Evolutionary conservation across 257 asterid genomes (phyloP).

Genomic region (Osmanthus fragrans): DNA sequence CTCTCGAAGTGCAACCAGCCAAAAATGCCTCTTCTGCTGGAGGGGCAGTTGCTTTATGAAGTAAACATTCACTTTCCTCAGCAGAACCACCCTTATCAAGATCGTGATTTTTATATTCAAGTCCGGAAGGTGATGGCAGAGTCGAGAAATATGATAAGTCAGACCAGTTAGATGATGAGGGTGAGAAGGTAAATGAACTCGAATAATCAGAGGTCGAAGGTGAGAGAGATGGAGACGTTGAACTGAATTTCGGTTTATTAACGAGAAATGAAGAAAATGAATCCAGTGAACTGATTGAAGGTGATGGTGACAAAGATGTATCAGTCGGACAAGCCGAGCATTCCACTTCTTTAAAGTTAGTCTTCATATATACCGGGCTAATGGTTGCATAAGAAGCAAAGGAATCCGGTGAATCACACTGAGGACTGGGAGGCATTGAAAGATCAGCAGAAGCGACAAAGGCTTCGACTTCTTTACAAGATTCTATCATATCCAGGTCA

Average conservation of each 20-base stretch:
- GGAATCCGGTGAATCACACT: conserved; percentile 45
- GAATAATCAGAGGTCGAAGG: conserved; percentile 81
- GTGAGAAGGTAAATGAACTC: conserved; percentile 80
- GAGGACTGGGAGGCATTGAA: conserved; percentile 43
- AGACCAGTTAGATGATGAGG: conserved; percentile 88
- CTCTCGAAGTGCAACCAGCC: conserved; percentile 27
- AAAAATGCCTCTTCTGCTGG: conserved; percentile 35
- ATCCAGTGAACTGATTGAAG: conserved; percentile 60
- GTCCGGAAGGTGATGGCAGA: conserved; percentile 60
- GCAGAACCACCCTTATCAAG: conserved; percentile 29
- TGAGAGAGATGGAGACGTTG: conserved; percentile 70
- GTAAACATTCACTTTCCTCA: conserved; percentile 36
- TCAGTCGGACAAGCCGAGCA: conserved; percentile 31
- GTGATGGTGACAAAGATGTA: conserved; percentile 43
- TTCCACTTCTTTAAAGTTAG: conserved; percentile 36
- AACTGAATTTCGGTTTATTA: conserved; percentile 46
- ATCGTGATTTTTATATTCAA: conserved; percentile 37
- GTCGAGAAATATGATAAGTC: conserved; percentile 66
- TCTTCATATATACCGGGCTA: conserved; percentile 43
- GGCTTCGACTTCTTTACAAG: conserved; percentile 34
- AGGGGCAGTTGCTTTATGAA: conserved; percentile 29
- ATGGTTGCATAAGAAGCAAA: conserved; percentile 46
- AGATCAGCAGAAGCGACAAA: conserved; percentile 32
- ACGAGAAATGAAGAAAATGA: conserved; percentile 58
- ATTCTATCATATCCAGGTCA: conserved; percentile 26